Evolutionary conservation across 306 rosid species (phyloP).

Genomic region (Lupinus albus): DNA sequence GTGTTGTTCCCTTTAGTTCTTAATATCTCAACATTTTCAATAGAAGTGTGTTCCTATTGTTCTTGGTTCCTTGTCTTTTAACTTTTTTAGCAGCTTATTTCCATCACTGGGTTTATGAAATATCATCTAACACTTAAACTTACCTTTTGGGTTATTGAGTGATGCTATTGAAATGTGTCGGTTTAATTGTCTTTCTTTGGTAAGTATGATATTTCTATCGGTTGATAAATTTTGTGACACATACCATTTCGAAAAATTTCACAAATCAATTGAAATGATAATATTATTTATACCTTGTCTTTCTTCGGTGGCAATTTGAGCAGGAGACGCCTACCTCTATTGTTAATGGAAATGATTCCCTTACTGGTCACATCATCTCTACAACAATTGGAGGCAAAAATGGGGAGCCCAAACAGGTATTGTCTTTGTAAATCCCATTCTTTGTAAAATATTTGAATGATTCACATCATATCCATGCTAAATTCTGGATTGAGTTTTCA

Average conservation of each 20-base stretch:
- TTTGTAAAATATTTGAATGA: conserved; percentile 12
- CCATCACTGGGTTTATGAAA: background rate
- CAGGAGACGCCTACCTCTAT: conserved; percentile 85
- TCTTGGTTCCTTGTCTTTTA: background rate
- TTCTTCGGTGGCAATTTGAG: conserved; percentile 40
- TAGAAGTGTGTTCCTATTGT: conserved; percentile 22
- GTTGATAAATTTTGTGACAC: background rate
- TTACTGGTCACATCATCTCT: conserved; percentile 90
- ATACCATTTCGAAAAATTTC: no score
- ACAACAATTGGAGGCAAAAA: conserved; percentile 96
- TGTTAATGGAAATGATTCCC: conserved; percentile 78
- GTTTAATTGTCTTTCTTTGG: no score
- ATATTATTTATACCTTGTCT: conserved; percentile 2
- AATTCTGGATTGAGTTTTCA: conserved; percentile 40
- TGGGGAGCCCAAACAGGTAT: conserved; percentile 95
- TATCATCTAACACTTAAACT: conserved; percentile 16
- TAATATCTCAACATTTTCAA: conserved; percentile 12
- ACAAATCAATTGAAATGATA: background rate
- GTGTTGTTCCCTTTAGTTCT: conserved; percentile 14
- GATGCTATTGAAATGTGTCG: background rate
- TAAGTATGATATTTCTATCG: background rate
- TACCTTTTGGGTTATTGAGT: background rate
- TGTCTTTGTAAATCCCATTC: conserved; percentile 35
- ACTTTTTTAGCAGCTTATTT: conserved; percentile 25
- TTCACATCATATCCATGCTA: conserved; percentile 10